Conservation (phyloP, 495 filamentous ascomycete species). For the Sporormia fimetaria region DNA sequence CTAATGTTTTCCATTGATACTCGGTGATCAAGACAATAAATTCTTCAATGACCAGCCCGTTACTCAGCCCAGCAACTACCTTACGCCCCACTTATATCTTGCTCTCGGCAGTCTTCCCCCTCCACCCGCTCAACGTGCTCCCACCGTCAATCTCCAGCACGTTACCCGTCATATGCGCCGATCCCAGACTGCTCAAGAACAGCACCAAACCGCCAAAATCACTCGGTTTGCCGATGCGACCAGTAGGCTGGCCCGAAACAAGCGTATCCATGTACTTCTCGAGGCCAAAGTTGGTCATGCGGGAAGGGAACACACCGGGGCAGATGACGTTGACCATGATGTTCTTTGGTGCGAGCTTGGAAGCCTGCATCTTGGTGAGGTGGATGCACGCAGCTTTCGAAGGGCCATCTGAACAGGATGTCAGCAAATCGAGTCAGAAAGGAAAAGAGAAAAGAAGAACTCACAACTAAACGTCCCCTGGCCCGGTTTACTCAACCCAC, state of each 20-base stretch:
- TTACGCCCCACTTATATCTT: slow-evolving; percentile 17
- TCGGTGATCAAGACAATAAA: no score
- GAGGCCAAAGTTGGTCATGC: slow-evolving; percentile 31
- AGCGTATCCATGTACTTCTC: slow-evolving; percentile 28
- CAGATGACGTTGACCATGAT: slow-evolving; percentile 32
- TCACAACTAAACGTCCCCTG: slow-evolving; percentile 28
- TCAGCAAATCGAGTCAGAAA: not conserved
- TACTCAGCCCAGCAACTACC: no score
- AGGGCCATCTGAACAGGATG: slow-evolving; percentile 23
- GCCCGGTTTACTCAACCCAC: slow-evolving; percentile 27
- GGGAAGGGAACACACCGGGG: slow-evolving; percentile 31
- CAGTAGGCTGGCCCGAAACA: slow-evolving; percentile 28
- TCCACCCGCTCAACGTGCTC: slow-evolving; percentile 26
- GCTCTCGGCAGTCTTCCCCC: slow-evolving; percentile 23
- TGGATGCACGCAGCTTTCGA: slow-evolving; percentile 33
- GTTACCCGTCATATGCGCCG: slow-evolving; percentile 32
- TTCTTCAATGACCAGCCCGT: no score
- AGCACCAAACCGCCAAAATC: slow-evolving; percentile 31
- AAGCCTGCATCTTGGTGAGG: slow-evolving; percentile 30
- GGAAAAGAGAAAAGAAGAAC: not conserved
- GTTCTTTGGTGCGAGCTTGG: slow-evolving; percentile 30
- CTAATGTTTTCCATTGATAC: no score
- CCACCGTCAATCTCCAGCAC: slow-evolving; percentile 33
- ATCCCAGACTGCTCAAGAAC: slow-evolving; percentile 25
- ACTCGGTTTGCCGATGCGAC: slow-evolving; percentile 29